phyloP scores from a whole-genome alignment of 805 yeast species.

The Jamesozyma rosinii region DNA sequence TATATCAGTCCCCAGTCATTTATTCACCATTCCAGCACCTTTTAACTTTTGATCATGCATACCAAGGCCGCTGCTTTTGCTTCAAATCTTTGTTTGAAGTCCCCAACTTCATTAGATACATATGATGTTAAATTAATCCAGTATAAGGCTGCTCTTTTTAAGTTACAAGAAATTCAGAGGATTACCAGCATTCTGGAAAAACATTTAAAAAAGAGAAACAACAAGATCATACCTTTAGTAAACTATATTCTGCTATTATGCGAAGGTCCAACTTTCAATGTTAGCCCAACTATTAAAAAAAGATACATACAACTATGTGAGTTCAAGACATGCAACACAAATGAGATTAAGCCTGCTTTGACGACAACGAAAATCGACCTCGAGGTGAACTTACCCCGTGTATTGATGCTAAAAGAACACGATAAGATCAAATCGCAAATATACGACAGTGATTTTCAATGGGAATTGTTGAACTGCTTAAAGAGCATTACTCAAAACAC shows the following conservation, averaged over 20 bases:
- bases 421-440: constrained; percentile 10
- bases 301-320: constrained; percentile 31
- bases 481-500: constrained; percentile 24
- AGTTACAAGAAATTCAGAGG: constrained; percentile 34
- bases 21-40: neutral
- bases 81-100: constrained; percentile 28
- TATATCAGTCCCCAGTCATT: too few species aligned
- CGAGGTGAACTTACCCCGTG: constrained; percentile 13
- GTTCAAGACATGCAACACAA: constrained; percentile 20
- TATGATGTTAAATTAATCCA: constrained; percentile 52
- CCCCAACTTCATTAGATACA: constrained; percentile 33
- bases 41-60: constrained; percentile 20
- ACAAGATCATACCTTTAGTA: constrained; percentile 28
- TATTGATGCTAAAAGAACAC: constrained; percentile 8
- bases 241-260: constrained; percentile 31
- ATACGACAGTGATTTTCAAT: constrained; percentile 22
- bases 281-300: constrained; percentile 33
- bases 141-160: constrained; percentile 44
- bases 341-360: constrained; percentile 15
- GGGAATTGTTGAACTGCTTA: constrained; percentile 19
- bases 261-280: constrained; percentile 35
- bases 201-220: constrained; percentile 17
- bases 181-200: constrained; percentile 28
- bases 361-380: constrained; percentile 15
- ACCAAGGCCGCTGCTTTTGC: constrained; percentile 33